phyloP scores from a whole-genome alignment of 2,329 filamentous ascomycete species.

The Pseudopithomyces maydicus region DNA sequence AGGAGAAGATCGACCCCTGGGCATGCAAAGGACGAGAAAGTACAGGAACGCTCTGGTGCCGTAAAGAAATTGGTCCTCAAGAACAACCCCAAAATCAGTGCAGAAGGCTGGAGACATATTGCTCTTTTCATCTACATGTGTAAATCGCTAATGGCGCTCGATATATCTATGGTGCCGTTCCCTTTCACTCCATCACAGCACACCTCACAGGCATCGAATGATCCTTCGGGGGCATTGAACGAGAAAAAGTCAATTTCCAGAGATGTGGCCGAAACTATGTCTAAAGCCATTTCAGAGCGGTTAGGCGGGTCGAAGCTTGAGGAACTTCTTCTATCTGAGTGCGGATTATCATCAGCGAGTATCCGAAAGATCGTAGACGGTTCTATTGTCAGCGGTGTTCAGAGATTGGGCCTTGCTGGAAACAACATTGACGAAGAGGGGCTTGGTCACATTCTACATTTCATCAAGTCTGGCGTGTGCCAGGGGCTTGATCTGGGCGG shows the following conservation, averaged over 20 bases:
- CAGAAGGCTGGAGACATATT: conserved; percentile 89
- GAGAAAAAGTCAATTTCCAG: conserved; percentile 31
- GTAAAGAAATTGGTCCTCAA: conserved; percentile 88
- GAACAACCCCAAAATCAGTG: conserved; percentile 82
- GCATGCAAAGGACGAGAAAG: conserved; percentile 29
- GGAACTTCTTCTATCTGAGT: conserved; percentile 82
- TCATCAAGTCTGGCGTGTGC: conserved; percentile 76
- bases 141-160: conserved; percentile 80
- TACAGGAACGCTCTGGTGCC: conserved; percentile 67
- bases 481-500: conserved; percentile 89
- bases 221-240: conserved; percentile 9
- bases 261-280: conserved; percentile 70
- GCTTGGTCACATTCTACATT: conserved; percentile 75
- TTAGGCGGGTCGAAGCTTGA: conserved; percentile 78
- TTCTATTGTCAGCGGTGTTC: conserved; percentile 76
- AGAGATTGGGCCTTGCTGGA: conserved; percentile 79
- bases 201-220: conserved; percentile 20
- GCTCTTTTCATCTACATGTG: conserved; percentile 90
- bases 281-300: conserved; percentile 76
- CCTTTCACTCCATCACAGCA: conserved; percentile 25
- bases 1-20: conserved; percentile 25
- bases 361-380: conserved; percentile 81
- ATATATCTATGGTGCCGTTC: conserved; percentile 84
- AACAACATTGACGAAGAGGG: conserved; percentile 78
- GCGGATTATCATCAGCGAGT: conserved; percentile 71